phyloP scores from a whole-genome alignment of 306 rosid genomes.

The Urtica urens region DNA sequence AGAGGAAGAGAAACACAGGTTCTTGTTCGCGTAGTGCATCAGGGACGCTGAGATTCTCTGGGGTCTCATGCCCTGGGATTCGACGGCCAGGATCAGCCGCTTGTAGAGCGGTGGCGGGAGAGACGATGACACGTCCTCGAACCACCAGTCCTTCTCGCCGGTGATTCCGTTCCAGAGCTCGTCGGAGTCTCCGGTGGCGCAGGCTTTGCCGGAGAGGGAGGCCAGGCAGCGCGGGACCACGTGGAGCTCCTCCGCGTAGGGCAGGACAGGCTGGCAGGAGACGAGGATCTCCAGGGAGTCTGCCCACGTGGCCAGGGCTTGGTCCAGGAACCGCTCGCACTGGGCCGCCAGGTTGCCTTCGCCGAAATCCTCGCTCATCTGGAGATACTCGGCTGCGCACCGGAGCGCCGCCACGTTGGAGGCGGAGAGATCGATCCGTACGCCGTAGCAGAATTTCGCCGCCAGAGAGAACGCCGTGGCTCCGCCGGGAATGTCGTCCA shows the following conservation, averaged over 20 bases:
- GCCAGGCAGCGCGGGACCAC: conserved; percentile 60
- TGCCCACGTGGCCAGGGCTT: conserved; percentile 55
- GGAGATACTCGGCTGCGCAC: conserved; percentile 70
- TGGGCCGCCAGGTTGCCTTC: conserved; percentile 59
- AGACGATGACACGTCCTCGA: conserved; percentile 51
- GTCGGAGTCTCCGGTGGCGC: conserved; percentile 37
- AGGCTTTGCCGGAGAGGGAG: conserved; percentile 62
- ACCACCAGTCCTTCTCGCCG: conserved; percentile 74
- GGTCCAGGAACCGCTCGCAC: conserved; percentile 54
- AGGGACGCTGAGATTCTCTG: conserved; percentile 54
- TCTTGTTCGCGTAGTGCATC: conserved; percentile 57
- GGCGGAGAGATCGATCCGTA: conserved; percentile 64
- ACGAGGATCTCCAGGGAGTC: conserved; percentile 67
- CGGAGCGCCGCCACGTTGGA: conserved; percentile 41
- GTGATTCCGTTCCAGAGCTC: conserved; percentile 63
- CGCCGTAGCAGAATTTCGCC: conserved; percentile 81
- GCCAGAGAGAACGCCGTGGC: conserved; percentile 49
- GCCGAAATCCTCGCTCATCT: conserved; percentile 68
- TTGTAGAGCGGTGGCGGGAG: conserved; percentile 47
- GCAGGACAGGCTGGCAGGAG: conserved; percentile 56
- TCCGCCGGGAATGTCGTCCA: conserved; percentile 78
- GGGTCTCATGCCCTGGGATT: conserved; percentile 45
- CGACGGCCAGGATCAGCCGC: conserved; percentile 48
- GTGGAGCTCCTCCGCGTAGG: conserved; percentile 71
- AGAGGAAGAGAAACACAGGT: conserved; percentile 41